phyloP scores from a whole-genome alignment of 2,329 filamentous ascomycete genomes.

The Alternaria sp. region DNA sequence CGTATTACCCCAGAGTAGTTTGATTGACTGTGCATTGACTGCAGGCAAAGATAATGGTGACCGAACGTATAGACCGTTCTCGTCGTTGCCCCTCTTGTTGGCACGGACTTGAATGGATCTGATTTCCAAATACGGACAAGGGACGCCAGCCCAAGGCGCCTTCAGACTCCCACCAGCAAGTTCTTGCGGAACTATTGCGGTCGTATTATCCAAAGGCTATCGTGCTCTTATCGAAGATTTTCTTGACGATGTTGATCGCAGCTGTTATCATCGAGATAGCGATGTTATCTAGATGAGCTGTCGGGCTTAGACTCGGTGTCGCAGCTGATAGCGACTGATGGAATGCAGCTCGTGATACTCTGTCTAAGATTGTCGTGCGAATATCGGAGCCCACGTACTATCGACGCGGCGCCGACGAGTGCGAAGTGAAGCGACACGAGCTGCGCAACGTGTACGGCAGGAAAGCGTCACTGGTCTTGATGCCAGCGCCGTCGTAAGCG shows the following conservation, averaged over 20 bases:
- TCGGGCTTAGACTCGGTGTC: not conserved
- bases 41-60: conserved; percentile 33
- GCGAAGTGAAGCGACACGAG: not conserved
- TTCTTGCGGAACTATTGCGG: conserved; percentile 21
- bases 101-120: conserved; percentile 41
- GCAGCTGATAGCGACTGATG: conserved; percentile 4
- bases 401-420: not conserved
- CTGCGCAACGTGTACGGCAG: conserved; percentile 3
- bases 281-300: conserved; percentile 12
- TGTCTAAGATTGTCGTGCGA: not conserved
- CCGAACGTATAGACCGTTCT: conserved; percentile 32
- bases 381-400: not conserved
- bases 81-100: conserved; percentile 36
- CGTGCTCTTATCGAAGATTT: conserved; percentile 21
- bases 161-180: conserved; percentile 28
- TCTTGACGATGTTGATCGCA: conserved; percentile 13
- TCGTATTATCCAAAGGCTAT: conserved; percentile 24
- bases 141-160: conserved; percentile 29
- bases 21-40: conserved; percentile 22
- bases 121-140: conserved; percentile 42
- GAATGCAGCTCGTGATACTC: not conserved
- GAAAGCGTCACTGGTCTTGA: conserved; percentile 5
- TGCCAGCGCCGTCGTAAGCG: conserved; percentile 6
- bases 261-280: conserved; percentile 8
- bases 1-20: conserved; percentile 15